Base-by-base conservation (phyloP, 225 moss, liverwort and hornwort genomes). In the Bryum argenteum region DNA sequence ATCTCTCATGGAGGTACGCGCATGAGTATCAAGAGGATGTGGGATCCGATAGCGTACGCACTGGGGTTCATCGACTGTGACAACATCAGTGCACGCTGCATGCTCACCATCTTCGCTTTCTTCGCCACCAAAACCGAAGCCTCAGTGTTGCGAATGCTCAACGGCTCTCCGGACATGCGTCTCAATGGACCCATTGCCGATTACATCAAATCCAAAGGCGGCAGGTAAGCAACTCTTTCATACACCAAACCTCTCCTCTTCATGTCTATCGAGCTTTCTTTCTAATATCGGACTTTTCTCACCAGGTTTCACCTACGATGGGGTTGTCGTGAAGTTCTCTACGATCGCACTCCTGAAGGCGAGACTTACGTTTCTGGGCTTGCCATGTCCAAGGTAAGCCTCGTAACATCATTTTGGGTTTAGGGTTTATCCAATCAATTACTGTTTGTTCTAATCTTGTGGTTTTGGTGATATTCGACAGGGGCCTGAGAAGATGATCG, bases 111-210 rank as follows among this genome's bases (percentile, higher is more conserved):
- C 72, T 96, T 96, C 73, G 87, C 88, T 52, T 96, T 96, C 78
- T 96, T 96, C 79, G 96, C 96, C 10, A 96, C 93, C 15, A 96
- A 96, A 82, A 96, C 96, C 6, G 93, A 96, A 75, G 96, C 96
- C 39, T 96, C 93, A 43, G 57, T 96, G 0, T 78, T 96, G 76
- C 87, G 96, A 50, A 96, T 96, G 96, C 88, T 96, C 54, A 96
- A 90, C 57, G 93, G 96, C 50, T 89, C 96, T 75, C 96, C 96
- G 75, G 96, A 96, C 43, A 53, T 93, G 75, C 96, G 96, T 55
- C 87, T 96, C 23, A 96, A 88, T 78, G 96, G 93, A n/a, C 96
- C 96, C 37, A 93, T 96, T 45, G 93, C 91, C 52, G 83, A 96
- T 38, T 90, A 96, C 15, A 96, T 96, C 64, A 84, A 82, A 76